Conservation (phyloP, 305 asterid genomes). For the Euphrasia arctica region DNA sequence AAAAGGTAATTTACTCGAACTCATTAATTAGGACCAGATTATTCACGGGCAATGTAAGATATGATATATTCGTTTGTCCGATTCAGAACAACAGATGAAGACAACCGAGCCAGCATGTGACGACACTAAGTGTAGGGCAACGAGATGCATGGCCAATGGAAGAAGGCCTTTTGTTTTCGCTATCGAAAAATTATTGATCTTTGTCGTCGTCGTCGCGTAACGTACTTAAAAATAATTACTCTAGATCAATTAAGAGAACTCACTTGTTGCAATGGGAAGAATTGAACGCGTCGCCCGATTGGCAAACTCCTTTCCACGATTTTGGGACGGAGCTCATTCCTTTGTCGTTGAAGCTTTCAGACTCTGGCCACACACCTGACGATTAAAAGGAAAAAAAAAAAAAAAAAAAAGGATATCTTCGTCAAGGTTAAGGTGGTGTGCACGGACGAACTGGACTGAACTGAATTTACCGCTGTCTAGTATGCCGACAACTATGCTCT, state of each 20-base stretch:
- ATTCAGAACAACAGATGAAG: constrained; percentile 29
- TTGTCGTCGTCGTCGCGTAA: too few species aligned
- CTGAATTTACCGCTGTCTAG: constrained; percentile 62
- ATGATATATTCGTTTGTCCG: constrained; percentile 21
- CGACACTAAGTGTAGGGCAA: constrained; percentile 34
- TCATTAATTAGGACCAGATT: neutral
- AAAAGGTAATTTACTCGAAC: neutral
- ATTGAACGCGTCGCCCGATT: constrained; percentile 64
- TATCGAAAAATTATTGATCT: neutral
- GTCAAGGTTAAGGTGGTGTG: neutral
- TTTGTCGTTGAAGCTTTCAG: constrained; percentile 63
- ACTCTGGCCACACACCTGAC: constrained; percentile 91
- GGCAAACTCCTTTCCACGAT: constrained; percentile 84
- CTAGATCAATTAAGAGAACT: constrained; percentile 15
- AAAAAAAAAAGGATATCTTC: neutral
- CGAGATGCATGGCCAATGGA: constrained; percentile 18
- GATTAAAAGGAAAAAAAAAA: neutral
- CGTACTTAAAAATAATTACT: too few species aligned
- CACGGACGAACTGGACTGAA: too few species aligned
- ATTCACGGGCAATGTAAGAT: constrained; percentile 23
- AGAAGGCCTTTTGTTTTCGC: neutral
- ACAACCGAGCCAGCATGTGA: constrained; percentile 32
- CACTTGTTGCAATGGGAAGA: constrained; percentile 71
- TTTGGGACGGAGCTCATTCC: constrained; percentile 68
- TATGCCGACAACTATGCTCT: constrained; percentile 61